Evolutionary conservation across 441 rosid species (phyloP).

Genomic region (Syzygium malaccense): DNA sequence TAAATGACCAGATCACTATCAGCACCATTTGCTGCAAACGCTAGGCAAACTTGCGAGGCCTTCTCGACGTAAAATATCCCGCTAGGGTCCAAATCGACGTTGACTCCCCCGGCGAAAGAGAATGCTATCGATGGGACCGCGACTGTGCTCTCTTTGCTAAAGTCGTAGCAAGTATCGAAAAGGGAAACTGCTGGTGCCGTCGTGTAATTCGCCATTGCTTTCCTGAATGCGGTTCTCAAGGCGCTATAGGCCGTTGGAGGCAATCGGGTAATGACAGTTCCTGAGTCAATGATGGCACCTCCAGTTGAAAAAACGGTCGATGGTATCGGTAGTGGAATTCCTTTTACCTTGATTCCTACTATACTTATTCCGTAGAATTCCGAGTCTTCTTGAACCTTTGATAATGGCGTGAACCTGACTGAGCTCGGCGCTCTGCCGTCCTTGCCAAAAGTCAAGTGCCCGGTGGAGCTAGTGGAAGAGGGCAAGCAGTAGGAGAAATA

Average conservation of each 20-base stretch:
- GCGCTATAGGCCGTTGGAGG: not conserved
- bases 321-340: not conserved
- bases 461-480: not conserved
- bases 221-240: not conserved
- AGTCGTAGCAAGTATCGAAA: not conserved
- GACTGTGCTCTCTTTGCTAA: not conserved
- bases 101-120: not conserved
- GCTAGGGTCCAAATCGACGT: not conserved
- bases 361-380: not conserved
- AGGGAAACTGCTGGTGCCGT: not conserved
- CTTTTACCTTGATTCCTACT: not conserved
- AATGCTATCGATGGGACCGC: not conserved
- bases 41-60: not conserved
- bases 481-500: conserved; percentile 18
- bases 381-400: not conserved
- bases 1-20: not conserved
- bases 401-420: not conserved
- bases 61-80: not conserved
- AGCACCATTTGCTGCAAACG: not conserved
- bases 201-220: not conserved
- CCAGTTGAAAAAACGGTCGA: not conserved
- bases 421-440: not conserved
- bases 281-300: not conserved
- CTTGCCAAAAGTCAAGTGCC: not conserved
- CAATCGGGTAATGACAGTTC: not conserved